phyloP scores from a whole-genome alignment of 306 rosid species.

The Oxytropis ochrocephala region DNA sequence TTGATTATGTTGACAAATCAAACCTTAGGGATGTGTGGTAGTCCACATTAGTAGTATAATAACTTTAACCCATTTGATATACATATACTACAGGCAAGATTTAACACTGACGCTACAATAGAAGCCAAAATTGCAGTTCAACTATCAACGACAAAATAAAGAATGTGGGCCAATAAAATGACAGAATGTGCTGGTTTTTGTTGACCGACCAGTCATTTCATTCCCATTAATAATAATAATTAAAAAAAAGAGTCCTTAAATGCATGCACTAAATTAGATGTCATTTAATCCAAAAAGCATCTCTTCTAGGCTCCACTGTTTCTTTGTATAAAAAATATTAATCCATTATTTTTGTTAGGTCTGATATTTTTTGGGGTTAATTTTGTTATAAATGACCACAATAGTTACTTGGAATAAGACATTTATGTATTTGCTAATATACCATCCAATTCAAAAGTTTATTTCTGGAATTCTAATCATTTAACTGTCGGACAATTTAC shows the following conservation, averaged over 20 bases:
- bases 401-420: neutral
- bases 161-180: neutral
- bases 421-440: too few species aligned
- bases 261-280: neutral
- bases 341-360: neutral
- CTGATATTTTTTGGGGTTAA: neutral
- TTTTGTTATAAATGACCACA: neutral
- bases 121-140: neutral
- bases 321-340: neutral
- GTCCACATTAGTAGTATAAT: neutral
- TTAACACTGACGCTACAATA: neutral
- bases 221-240: neutral
- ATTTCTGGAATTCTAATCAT: too few species aligned
- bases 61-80: neutral
- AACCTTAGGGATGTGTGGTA: neutral
- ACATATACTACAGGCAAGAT: neutral
- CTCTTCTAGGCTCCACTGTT: neutral
- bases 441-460: too few species aligned
- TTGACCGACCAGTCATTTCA: neutral
- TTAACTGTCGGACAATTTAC: too few species aligned
- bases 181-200: neutral
- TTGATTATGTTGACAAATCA: neutral
- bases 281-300: neutral
- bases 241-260: neutral
- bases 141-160: neutral